Percentiles rank a stretch among this genome's conserved stretches.
These are phyloP conservation scores for Botrytis paeoniae DNA, from an alignment of 2,329 filamentous ascomycete genomes.

Conservation along the genomic window DNA sequence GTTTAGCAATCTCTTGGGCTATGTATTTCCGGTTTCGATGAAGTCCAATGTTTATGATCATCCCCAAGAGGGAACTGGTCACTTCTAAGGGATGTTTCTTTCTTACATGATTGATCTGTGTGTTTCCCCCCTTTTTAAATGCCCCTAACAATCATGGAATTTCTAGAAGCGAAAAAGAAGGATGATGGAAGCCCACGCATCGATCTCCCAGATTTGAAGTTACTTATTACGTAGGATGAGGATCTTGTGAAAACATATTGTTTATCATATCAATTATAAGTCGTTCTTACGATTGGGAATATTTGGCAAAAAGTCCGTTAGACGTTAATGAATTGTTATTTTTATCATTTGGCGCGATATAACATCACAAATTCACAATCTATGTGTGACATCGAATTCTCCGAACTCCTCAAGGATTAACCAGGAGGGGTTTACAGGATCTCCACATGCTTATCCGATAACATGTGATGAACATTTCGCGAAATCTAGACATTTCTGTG, in stretches of 20 bases:
- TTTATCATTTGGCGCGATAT: background rate
- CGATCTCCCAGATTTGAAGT: background rate
- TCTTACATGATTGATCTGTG: background rate
- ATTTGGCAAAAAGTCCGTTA: background rate
- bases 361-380: background rate
- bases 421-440: background rate
- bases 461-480: background rate
- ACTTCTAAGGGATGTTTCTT: background rate
- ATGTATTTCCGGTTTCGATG: background rate
- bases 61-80: background rate
- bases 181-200: background rate
- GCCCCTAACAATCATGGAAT: background rate
- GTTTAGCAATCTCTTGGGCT: background rate
- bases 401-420: background rate
- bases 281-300: background rate
- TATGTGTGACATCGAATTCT: background rate
- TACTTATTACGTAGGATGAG: background rate
- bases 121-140: background rate
- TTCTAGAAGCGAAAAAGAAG: constrained; percentile 8
- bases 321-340: background rate
- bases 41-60: background rate
- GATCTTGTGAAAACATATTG: background rate
- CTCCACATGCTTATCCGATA: constrained; percentile 7
- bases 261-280: background rate
- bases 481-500: background rate